Evolutionary conservation across 805 yeast species (phyloP).

Genomic region (Teunomyces stri): DNA sequence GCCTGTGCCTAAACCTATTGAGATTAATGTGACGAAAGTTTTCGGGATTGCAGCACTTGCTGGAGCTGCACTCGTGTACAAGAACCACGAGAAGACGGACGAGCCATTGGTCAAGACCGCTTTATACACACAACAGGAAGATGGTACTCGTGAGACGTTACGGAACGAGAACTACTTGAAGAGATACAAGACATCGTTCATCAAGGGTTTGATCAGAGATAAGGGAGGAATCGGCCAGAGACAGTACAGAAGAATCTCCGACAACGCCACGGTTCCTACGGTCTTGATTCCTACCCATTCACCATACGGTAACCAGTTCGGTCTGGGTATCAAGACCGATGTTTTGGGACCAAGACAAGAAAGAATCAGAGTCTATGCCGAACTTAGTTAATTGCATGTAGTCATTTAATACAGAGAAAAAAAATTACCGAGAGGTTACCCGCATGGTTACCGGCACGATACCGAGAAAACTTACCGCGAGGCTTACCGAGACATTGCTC

Average conservation of each 20-base stretch:
- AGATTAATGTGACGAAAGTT: slow-evolving; percentile 40
- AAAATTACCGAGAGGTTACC: background rate
- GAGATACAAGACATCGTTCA: slow-evolving; percentile 41
- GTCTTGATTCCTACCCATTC: slow-evolving; percentile 41
- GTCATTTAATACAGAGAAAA: background rate
- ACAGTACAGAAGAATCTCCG: slow-evolving; percentile 35
- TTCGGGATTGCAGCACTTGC: slow-evolving; percentile 41
- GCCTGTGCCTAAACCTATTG: slow-evolving; percentile 22
- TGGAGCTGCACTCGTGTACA: slow-evolving; percentile 35
- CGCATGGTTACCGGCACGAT: too few relatives aligned
- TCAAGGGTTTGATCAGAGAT: slow-evolving; percentile 41
- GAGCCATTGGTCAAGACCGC: slow-evolving; percentile 38
- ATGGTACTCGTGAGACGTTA: slow-evolving; percentile 27
- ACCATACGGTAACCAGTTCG: slow-evolving; percentile 39
- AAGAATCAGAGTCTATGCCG: slow-evolving; percentile 37
- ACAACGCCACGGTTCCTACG: slow-evolving; percentile 25
- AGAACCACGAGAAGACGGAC: slow-evolving; percentile 28
- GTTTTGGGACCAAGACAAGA: slow-evolving; percentile 47
- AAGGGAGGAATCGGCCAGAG: slow-evolving; percentile 46
- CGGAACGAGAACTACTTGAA: slow-evolving; percentile 38
- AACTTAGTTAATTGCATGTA: background rate
- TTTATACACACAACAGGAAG: slow-evolving; percentile 32
- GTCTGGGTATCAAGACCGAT: slow-evolving; percentile 43
- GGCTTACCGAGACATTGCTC: too few relatives aligned
- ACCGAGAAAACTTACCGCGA: too few relatives aligned